Base-by-base conservation (phyloP, 78 protist genomes). In the Dictyostelium discoideum region DNA sequence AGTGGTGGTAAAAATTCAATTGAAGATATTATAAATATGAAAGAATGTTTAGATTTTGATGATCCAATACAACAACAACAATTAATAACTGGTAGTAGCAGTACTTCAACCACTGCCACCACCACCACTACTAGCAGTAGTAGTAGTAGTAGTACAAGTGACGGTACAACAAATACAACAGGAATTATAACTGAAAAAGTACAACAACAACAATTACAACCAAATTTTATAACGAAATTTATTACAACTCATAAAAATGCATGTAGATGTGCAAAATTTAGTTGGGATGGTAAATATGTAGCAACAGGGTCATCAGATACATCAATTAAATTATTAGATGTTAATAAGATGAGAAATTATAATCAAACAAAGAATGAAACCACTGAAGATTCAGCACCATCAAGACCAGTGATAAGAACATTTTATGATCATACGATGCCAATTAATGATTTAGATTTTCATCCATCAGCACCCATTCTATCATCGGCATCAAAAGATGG, bases 281-380 rank as follows among this genome's bases (percentile, higher is more conserved):
- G 93, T 78, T 80, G 96, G 82, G 95, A 86, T 74, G 98, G 98
- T 16, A 94, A 83, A 67, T 76, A 78, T 50, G 97, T 96, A 7
- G 98, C 98, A 14, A 94, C 98, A 5, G 98, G 98, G 2, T 92
- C 96, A n/a, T 83, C 93, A 1, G 98, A 96, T 85, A 90, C 97
- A 7, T 92, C 97, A 1, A 96, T 96, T 10, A 96, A 96, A 44
- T 8, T 96, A 24, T 46, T 94, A 39, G 97, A 96, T 73, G 97
- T 92, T 7, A 85, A 84, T 26, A 82, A 84, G 40, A 96, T 92
- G 97, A 69, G 87, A n/a, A 81, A 89, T 50, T 92, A 79, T 29
- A 92, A 92, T 82, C 96, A 90, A 83, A 84, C 85, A 3, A 84
- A 89, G n/a, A 83, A 89, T 44, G 96, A 85, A 24, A 84, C 87